Percentiles rank a stretch among this genome's conserved stretches.
phyloP scores from a whole-genome alignment of 2,329 filamentous ascomycete species.

The Aspergillus sp. region DNA sequence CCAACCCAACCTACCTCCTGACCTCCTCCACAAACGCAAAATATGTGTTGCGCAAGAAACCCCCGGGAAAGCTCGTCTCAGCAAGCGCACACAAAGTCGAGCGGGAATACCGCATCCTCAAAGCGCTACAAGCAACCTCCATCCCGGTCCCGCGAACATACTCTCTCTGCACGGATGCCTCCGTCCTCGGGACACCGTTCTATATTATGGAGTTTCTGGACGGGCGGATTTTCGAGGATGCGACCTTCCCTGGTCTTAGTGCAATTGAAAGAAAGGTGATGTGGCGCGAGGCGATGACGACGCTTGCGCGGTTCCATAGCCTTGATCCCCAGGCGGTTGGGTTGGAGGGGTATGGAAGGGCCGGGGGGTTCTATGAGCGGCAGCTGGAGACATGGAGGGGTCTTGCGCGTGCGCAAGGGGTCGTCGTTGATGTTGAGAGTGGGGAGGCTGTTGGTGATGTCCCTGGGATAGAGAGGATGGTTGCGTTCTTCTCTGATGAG shows the following conservation, averaged over 20 bases:
- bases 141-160: slow-evolving; percentile 84
- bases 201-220: slow-evolving; percentile 98
- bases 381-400: slow-evolving; percentile 81
- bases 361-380: slow-evolving; percentile 77
- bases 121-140: slow-evolving; percentile 75
- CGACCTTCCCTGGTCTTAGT: slow-evolving; percentile 46
- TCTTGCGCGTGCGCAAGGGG: no score
- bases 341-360: slow-evolving; percentile 73
- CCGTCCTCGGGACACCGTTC: slow-evolving; percentile 84
- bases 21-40: slow-evolving; percentile 71
- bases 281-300: slow-evolving; percentile 24
- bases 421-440: slow-evolving; percentile 56
- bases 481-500: slow-evolving; percentile 74
- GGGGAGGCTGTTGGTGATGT: slow-evolving; percentile 79
- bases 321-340: slow-evolving; percentile 64
- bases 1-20: slow-evolving; percentile 94
- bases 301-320: no score
- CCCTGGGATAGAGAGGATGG: slow-evolving; percentile 79
- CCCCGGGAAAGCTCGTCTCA: slow-evolving; percentile 86
- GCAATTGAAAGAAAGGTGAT: slow-evolving; percentile 55
- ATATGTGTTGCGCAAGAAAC: slow-evolving; percentile 96
- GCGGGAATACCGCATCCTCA: slow-evolving; percentile 88
- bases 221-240: slow-evolving; percentile 90
- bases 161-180: slow-evolving; percentile 83
- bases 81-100: slow-evolving; percentile 96